phyloP scores from a whole-genome alignment of 106 monocot genomes.

The Posidonia australis region DNA sequence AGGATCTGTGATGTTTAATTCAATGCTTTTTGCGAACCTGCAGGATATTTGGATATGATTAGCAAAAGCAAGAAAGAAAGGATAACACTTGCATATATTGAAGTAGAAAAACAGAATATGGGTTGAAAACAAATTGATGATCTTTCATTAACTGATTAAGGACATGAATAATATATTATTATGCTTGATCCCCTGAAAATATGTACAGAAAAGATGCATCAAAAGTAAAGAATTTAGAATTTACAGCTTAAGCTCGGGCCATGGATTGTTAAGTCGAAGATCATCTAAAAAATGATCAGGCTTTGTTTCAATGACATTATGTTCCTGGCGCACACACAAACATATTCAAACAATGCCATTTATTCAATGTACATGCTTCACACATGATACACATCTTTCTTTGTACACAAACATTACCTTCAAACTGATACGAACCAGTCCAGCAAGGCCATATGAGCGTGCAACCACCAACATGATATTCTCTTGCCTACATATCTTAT shows the following conservation, averaged over 20 bases:
- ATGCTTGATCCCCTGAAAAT: neutral
- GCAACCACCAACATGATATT: conserved; percentile 76
- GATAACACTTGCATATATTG: neutral
- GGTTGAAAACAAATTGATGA: too few species aligned
- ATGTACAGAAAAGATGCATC: neutral
- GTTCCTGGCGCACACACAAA: conserved; percentile 42
- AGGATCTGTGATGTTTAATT: conserved; percentile 59
- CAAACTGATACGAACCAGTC: conserved; percentile 76
- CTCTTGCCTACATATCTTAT: conserved; percentile 79
- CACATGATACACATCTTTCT: too few species aligned
- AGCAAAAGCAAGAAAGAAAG: neutral
- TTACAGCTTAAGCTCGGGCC: conserved; percentile 93
- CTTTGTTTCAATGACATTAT: conserved; percentile 81
- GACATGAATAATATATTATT: neutral
- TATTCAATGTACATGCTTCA: neutral
- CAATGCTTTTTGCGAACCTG: conserved; percentile 72
- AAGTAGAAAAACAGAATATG: too few species aligned
- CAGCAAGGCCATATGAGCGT: conserved; percentile 93
- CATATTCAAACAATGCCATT: neutral
- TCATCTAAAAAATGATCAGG: conserved; percentile 98
- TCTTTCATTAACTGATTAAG: too few species aligned
- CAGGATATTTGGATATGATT: neutral
- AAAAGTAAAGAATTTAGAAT: conserved; percentile 2
- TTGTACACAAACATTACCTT: conserved; percentile 36
- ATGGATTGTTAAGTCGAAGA: conserved; percentile 82